Evolutionary conservation across 1,284 basidiomycete species (phyloP), one percentile per base, ranked within the genome.

Genomic region (Puccinia horiana): DNA sequence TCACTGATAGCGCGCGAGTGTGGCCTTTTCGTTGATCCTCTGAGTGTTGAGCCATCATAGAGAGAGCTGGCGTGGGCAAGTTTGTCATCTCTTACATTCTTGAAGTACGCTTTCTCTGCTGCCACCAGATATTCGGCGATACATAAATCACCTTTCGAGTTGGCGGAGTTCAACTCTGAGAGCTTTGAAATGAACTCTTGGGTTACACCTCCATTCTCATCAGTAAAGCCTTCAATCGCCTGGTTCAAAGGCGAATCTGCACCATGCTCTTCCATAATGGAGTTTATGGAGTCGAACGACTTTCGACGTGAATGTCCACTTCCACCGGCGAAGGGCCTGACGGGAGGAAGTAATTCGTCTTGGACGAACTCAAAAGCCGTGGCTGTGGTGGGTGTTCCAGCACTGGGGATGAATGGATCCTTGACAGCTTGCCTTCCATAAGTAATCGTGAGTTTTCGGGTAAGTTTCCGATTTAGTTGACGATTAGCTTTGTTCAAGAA

Each of bases 61-160:
- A 70, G 65, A 0, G 81, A 76, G 35, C 29, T 76, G 16, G 81
- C 81, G 9, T 56, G 32, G 20, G 76, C 76, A 42, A 78, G 88
- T 93, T 95, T 85, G 95, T 94, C 88, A 91, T 93, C 86, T 93
- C 91, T 84, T 94, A 93, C 86, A 92, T 92, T 83, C 92, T 92
- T 88, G 95, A 96, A 91, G 95, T 96, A 67, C 0, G 91, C 91
- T 86, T 95, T 94, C 87, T 96, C 94, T 85, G 92, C 94, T 89
- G 95, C 95, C 85, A 91, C 90, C 84, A 96, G 88, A 89, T 90
- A 96, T 86, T 93, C 93, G 86, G 96, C 94, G 84, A 96, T 96
- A 70, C 93, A 96, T 56, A 96, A 87, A 85, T 96, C 94, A 83
- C 91, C 90, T 88, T 94, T 94, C 8, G 94, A 96, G 86, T 96